These are phyloP conservation scores for Spirogloea muscicola DNA, from an alignment of 139 green algal genomes.

Conservation along the genomic window DNA sequence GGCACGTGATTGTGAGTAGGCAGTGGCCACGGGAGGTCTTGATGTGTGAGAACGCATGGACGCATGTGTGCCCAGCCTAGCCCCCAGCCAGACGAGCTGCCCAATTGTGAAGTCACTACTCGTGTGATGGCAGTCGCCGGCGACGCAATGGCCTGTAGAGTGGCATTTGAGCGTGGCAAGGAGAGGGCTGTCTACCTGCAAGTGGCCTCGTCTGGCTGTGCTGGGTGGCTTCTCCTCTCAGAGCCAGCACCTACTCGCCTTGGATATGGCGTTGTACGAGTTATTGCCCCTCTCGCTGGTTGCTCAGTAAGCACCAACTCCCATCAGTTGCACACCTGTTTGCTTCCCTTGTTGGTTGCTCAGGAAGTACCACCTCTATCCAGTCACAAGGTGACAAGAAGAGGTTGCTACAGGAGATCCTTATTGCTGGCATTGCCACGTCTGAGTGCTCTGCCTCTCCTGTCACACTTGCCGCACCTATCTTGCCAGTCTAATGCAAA, in stretches of 20 bases:
- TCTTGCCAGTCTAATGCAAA: not conserved
- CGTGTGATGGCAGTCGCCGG: not conserved
- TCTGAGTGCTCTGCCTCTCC: not conserved
- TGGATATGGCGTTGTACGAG: conserved; percentile 22
- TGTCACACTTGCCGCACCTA: not conserved
- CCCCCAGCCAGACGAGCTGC: no score
- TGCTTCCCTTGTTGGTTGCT: not conserved
- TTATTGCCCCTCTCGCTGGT: conserved; percentile 49
- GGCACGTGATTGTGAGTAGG: no score
- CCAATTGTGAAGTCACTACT: not conserved
- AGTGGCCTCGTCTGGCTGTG: not conserved
- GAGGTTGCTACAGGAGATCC: not conserved
- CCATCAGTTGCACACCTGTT: conserved; percentile 4
- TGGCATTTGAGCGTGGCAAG: conserved; percentile 47
- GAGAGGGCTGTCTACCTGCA: conserved; percentile 37
- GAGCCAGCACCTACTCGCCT: conserved; percentile 4
- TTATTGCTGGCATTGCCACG: no score
- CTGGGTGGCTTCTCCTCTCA: conserved; percentile 30
- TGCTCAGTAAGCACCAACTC: conserved; percentile 2
- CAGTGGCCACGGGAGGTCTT: no score
- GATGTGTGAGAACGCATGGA: no score
- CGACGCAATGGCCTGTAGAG: conserved; percentile 39
- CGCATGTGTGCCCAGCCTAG: no score
- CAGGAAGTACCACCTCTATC: not conserved
- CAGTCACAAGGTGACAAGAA: not conserved